A percentile compares a stretch with the other conserved stretches of the same genome.
Evolutionary conservation across 805 yeast genomes (phyloP).

Genomic region (Metschnikowia sp.): DNA sequence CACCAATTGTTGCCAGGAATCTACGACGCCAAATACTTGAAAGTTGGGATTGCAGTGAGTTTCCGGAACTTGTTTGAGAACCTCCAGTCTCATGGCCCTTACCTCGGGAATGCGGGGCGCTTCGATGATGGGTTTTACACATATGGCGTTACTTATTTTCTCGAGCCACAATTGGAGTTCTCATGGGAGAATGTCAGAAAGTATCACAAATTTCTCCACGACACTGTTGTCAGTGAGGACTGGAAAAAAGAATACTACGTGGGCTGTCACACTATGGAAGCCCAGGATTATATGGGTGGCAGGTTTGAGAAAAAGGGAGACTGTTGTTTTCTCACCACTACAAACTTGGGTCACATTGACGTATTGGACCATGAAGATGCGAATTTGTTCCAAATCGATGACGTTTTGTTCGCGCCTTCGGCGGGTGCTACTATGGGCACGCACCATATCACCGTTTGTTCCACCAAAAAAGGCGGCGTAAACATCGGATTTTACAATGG

Average conservation of each 20-base stretch:
- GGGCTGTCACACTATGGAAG: conserved; percentile 8
- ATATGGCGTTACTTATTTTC: conserved; percentile 3
- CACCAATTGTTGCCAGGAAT: conserved; percentile 6
- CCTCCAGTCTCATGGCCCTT: conserved; percentile 7
- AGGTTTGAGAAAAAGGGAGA: conserved; percentile 3
- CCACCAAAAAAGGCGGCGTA: conserved; percentile 6
- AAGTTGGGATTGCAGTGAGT: conserved; percentile 9
- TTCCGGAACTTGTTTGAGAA: conserved; percentile 4
- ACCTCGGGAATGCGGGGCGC: conserved; percentile 2
- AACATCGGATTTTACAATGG: conserved; percentile 6
- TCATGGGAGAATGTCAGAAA: conserved; percentile 8
- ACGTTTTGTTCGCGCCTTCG: conserved; percentile 6
- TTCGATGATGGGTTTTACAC: conserved; percentile 12
- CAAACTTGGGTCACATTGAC: conserved; percentile 7
- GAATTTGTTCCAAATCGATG: conserved; percentile 4
- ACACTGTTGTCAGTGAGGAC: conserved; percentile 6
- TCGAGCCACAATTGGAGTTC: conserved; percentile 5
- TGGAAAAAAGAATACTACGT: conserved; percentile 9
- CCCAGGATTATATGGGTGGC: conserved; percentile 5
- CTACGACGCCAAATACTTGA: conserved; percentile 6
- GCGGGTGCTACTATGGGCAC: conserved; percentile 11
- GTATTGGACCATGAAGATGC: conserved; percentile 2
- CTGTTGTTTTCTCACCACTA: conserved; percentile 7
- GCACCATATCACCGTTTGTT: conserved; percentile 9
- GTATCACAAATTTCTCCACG: conserved; percentile 7